Evolutionary conservation across 768 basidiomycete genomes (phyloP), one percentile per base, ranked within the genome.

Genomic region (Hygrocybe punicea): DNA sequence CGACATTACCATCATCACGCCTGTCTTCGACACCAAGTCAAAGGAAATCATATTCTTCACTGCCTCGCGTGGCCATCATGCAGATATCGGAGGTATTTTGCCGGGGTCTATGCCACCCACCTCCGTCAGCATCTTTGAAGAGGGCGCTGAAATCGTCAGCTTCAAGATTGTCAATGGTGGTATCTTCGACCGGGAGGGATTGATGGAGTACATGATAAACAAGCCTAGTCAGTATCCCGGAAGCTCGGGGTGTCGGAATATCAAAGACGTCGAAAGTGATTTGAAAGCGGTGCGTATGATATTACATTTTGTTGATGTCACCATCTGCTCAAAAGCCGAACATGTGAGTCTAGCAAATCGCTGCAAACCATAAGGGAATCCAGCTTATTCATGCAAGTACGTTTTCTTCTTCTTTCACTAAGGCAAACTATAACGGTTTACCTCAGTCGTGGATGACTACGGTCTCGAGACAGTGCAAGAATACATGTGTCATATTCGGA

Each of bases 101-200:
- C 92, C 94, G 6, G 93, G 91, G 1, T 93, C 90, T 36, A 98
- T 98, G 95, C 95, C 95, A 0, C 94, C 96, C 0, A 93, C 91
- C 2, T 89, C 88, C 10, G 87, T 88, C 61, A 93, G 83, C 59
- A 87, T 97, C 44, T 95, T 91, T 64, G 90, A 98, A 69, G 95
- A 98, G 69, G 95, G 95, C 17, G 96, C 95, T 0, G 83, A 93
- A 64, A 87, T 98, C 51, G 82, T 86, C 63, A 88, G 87, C 68
- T 91, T 97, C 80, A 97, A 95, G 72, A 85, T 98, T 58, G 95
- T 98, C 7, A 78, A 84, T 44, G 82, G 78, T 11, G 93, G 94
- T 1, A 71, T 88, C 3, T 97, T 94, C 67, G 86, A 97, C 70
- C 77, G 79, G 45, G 78, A 85, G 21, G 86, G 87, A 0, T 73